Evolutionary conservation across 805 yeast genomes (phyloP), one percentile per base, ranked within the genome.

Genomic region (Pichia occidentalis): DNA sequence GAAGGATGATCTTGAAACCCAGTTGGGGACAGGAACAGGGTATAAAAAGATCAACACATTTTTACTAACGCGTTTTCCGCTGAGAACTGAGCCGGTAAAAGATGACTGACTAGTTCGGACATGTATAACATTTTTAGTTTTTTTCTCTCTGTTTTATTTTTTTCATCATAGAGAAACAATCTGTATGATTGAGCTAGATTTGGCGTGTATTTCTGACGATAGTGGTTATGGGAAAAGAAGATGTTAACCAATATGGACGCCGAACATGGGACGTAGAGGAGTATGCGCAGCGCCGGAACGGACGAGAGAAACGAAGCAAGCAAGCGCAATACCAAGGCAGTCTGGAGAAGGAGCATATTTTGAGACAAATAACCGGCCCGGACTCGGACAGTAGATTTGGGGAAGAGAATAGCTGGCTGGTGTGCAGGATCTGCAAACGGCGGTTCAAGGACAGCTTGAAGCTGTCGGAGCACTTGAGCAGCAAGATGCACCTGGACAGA

Each of bases 391-490:
- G 10, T 13, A 9, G 20, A 14, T 29, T 44, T 17, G 40, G 32
- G 6, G 37, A 37, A 13, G 40, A 70, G 39, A 75, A 83, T 19
- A 84, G 85, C 43, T 96, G 97, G 17, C 90, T 90, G 59, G 73
- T 73, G 49, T 92, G 98, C 60, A 83, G 80, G 9, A 57, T 74
- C 2, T 92, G 98, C 59, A 75, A 80, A 45, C 57, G 85, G 41
- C 80, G 90, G 2, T 90, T 75, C 61, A 78, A 86, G 52, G 97
- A 92, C 55, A 81, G 83, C 40, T 61, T 86, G 48, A 82, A 86
- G 44, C 77, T 78, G 54, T 68, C 85, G 4, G 94, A 88, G 53
- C 97, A 92, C 61, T 64, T 85, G 52, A 86, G 85, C 52, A 76
- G 86, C 25, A 77, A 77, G 24, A 79, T 71, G 43, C 97, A 83